Base-by-base conservation (phyloP, 495 filamentous ascomycete species). In the Neurospora sp. region DNA sequence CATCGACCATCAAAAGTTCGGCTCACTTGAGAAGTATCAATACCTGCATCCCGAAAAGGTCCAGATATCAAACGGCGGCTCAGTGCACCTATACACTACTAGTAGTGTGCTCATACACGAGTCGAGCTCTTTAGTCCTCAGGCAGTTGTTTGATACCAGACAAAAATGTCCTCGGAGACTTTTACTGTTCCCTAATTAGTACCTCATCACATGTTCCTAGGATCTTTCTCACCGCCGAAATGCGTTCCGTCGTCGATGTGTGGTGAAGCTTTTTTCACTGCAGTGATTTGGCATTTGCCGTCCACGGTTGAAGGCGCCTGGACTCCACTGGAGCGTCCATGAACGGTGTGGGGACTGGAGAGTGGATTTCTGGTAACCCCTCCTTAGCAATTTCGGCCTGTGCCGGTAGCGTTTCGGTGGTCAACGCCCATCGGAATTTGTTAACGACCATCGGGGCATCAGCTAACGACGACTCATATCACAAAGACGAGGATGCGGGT, bases 361-460 rank as follows among this genome's bases (percentile, higher is more conserved):
- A 16, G 54, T 62, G 54, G 23, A 62, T 31, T 70, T 40, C 20
- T 35, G 16, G 71, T 40, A 31, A 37, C 69, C 35, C 66, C 66
- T 72, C 71, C 59, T 72, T 72, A 70, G 23, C 71, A 72, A 72
- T 72, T 71, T 72, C 72, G 62, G 39, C 39, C 39, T 62, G 54
- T 62, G 54, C 54, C 54, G 54, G 23, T 62, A 62, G 54, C 54
- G 54, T 31, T 62, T 62, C 54, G 54, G 54, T 16, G 54, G 23
- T 14, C 54, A 62, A 16, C 23, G 23, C 11, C 54, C 54, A 62
- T 62, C 54, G 54, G 23, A 31, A 62, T 62, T 62, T 31, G 54
- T 62, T 62, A 62, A 62, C 54, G 54, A 62, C 54, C 23, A 62
- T 62, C 54, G 23, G 54, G 10, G 46, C 46, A 54, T 48, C 46